Conservation (phyloP, 345 rosid genomes). For the Heritiera fomes region DNA sequence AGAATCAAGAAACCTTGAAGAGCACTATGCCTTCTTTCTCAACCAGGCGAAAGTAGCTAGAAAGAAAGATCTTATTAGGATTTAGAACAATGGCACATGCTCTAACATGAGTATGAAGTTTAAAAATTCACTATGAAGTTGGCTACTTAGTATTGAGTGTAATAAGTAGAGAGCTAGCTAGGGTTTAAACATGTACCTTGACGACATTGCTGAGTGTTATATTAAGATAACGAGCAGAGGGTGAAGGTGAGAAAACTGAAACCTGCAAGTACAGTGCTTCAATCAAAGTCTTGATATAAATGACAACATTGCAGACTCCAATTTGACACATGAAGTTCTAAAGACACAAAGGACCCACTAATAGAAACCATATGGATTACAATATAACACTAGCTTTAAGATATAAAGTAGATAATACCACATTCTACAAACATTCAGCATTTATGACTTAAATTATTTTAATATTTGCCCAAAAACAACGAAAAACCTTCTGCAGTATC, state of each 20-base stretch:
- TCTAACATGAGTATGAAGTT: not conserved
- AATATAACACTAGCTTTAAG: not conserved
- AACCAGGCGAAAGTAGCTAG: not conserved
- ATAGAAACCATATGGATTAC: not conserved
- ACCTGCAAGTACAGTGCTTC: constrained; percentile 51
- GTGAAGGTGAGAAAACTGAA: constrained; percentile 65
- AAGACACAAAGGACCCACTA: not conserved
- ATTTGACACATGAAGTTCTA: constrained; percentile 10
- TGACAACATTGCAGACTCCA: not conserved
- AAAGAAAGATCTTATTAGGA: not conserved
- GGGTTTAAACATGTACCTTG: constrained; percentile 50
- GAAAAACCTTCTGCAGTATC: constrained; percentile 62
- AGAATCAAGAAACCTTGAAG: not conserved
- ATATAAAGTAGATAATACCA: constrained; percentile 6
- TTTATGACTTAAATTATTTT: not conserved
- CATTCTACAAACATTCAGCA: not conserved
- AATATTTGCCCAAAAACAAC: constrained; percentile 8
- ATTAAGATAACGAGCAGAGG: constrained; percentile 58
- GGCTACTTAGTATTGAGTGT: not conserved
- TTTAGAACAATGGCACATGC: not conserved
- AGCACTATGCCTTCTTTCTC: not conserved
- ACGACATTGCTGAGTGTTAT: constrained; percentile 67
- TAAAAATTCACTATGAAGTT: not conserved
- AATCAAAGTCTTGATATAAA: constrained; percentile 17
- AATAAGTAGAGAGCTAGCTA: not conserved